Conservation (phyloP, 164 flowering plant species). For the Tetrastigma voinierianum region DNA sequence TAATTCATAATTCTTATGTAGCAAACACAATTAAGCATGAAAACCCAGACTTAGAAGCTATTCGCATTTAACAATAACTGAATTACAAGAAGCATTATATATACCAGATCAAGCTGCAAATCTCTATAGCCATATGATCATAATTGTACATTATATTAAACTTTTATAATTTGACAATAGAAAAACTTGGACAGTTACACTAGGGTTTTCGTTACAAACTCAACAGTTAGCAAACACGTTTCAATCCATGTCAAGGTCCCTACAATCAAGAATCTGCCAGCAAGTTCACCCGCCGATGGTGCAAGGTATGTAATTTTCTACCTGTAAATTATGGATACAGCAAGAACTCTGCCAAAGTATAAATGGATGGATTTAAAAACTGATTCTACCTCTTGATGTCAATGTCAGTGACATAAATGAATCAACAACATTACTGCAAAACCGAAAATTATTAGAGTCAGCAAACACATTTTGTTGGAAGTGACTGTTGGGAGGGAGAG, state of each 20-base stretch:
- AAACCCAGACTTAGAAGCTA: too few species aligned
- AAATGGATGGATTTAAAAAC: neutral
- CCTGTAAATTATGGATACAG: constrained; percentile 39
- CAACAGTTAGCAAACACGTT: too few species aligned
- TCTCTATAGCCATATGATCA: too few species aligned
- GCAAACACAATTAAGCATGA: too few species aligned
- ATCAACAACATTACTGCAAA: constrained; percentile 81
- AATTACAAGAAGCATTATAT: too few species aligned
- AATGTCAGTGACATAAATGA: constrained; percentile 73
- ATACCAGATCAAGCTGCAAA: too few species aligned
- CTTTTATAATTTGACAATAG: too few species aligned
- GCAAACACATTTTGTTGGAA: neutral
- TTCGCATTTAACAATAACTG: too few species aligned
- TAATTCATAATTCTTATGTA: too few species aligned
- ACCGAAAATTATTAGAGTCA: constrained; percentile 12
- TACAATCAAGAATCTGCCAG: constrained; percentile 67
- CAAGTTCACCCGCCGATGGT: constrained; percentile 87
- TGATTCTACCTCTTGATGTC: constrained; percentile 66
- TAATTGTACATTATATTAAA: too few species aligned
- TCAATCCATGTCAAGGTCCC: constrained; percentile 85
- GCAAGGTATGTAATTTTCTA: constrained; percentile 86
- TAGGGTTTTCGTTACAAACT: neutral
- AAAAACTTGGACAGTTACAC: neutral
- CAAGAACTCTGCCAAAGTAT: neutral
- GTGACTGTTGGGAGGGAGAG: too few species aligned